A percentile compares a stretch with the other conserved stretches of the same genome.
Conservation (phyloP, 1,139 yeast species). For the Suhomyces bribrorum region DNA sequence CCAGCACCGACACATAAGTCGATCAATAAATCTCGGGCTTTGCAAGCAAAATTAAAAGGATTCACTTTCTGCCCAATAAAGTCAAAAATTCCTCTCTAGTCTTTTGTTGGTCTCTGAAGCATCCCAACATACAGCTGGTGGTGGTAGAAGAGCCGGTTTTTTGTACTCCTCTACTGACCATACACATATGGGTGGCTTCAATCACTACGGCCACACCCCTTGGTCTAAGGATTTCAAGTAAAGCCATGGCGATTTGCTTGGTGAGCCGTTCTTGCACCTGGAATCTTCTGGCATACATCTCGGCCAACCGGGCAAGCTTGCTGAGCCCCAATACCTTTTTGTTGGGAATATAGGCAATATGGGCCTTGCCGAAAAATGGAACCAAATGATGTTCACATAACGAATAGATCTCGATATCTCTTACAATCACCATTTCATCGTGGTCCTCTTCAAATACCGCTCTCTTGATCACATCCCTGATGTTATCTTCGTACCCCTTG, state of each 20-base stretch:
- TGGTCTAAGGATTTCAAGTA: conserved; percentile 86
- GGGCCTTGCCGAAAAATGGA: conserved; percentile 95
- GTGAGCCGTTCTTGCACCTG: conserved; percentile 97
- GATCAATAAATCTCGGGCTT: not conserved
- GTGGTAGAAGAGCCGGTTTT: conserved; percentile 92
- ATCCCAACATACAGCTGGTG: conserved; percentile 96
- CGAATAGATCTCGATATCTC: conserved; percentile 90
- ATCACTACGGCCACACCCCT: conserved; percentile 97
- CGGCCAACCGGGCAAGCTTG: conserved; percentile 92
- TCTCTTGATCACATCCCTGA: conserved; percentile 84
- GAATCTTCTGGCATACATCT: conserved; percentile 91
- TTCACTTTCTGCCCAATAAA: conserved; percentile 58
- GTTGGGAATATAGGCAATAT: conserved; percentile 94
- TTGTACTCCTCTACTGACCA: conserved; percentile 98
- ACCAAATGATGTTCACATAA: conserved; percentile 97
- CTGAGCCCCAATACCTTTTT: conserved; percentile 92
- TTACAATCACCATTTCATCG: conserved; percentile 97
- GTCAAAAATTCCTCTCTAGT: conserved; percentile 95
- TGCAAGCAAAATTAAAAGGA: not conserved
- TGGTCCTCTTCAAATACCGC: conserved; percentile 98
- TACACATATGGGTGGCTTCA: conserved; percentile 98
- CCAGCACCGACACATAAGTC: not conserved
- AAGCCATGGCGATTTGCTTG: conserved; percentile 95
- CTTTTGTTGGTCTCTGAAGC: conserved; percentile 88
- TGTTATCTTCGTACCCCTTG: conserved; percentile 93